Conservation (phyloP, 202 grass and related monocot genomes). For the Schoenoplectus tabernaemontani region DNA sequence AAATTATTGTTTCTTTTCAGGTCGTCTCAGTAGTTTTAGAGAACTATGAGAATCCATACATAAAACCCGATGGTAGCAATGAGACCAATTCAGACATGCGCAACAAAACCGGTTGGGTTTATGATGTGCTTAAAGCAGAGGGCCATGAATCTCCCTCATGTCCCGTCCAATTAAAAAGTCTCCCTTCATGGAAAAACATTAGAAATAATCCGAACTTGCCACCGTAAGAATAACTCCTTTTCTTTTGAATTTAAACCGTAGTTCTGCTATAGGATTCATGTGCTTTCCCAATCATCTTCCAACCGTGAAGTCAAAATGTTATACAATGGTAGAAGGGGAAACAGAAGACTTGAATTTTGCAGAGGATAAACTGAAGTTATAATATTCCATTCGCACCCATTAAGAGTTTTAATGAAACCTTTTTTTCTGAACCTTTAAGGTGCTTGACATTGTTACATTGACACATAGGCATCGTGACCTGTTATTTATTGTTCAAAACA, state of each 20-base stretch:
- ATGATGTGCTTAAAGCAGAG: conserved; percentile 66
- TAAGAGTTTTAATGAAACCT: neutral
- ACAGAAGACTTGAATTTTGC: neutral
- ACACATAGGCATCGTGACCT: neutral
- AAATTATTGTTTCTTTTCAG: conserved; percentile 31
- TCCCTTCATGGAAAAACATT: conserved; percentile 87
- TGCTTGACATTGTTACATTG: conserved; percentile 25
- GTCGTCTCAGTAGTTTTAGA: conserved; percentile 87
- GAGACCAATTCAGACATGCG: neutral
- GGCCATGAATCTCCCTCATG: conserved; percentile 35
- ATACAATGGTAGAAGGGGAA: neutral
- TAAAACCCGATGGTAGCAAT: conserved; percentile 44
- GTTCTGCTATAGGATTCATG: neutral
- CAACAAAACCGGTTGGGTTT: conserved; percentile 45
- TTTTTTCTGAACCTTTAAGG: neutral
- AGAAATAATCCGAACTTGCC: conserved; percentile 30
- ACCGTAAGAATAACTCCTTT: conserved; percentile 22
- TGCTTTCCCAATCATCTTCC: neutral
- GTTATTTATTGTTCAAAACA: conserved; percentile 34
- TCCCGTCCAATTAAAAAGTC: conserved; percentile 41
- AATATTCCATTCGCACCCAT: neutral
- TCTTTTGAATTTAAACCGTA: neutral
- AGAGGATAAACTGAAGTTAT: neutral
- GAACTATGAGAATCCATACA: conserved; percentile 70
- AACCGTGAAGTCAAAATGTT: neutral